These are phyloP conservation scores for Lonicera japonica DNA, from an alignment of 129 eudicot species.

Conservation along the genomic window DNA sequence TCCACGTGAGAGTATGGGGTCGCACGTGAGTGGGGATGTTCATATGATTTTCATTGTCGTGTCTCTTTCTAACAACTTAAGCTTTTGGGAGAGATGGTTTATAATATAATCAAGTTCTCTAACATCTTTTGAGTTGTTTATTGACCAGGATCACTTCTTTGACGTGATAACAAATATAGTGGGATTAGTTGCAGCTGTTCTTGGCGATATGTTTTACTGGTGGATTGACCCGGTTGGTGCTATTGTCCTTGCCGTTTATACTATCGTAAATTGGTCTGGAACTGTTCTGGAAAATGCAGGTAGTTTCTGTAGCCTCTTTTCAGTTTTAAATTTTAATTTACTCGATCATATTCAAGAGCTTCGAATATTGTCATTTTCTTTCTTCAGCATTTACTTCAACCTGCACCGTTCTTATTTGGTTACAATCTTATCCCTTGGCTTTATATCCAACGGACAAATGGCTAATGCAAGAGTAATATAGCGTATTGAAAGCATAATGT, in stretches of 20 bases:
- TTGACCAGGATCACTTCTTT: constrained; percentile 79
- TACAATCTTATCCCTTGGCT: neutral
- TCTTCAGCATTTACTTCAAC: neutral
- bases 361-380: neutral
- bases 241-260: constrained; percentile 71
- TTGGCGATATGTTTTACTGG: constrained; percentile 81
- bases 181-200: constrained; percentile 85
- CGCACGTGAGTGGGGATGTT: too few relatives aligned
- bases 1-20: too few relatives aligned
- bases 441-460: too few relatives aligned
- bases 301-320: constrained; percentile 7
- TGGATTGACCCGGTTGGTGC: constrained; percentile 95
- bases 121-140: neutral
- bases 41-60: too few relatives aligned
- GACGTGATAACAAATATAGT: constrained; percentile 87
- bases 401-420: neutral
- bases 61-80: too few relatives aligned
- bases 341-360: neutral
- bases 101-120: neutral
- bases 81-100: too few relatives aligned
- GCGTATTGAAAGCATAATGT: too few relatives aligned
- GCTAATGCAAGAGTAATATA: too few relatives aligned
- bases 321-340: neutral
- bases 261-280: constrained; percentile 82
- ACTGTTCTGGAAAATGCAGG: constrained; percentile 96